A percentile compares a stretch with the other conserved stretches of the same genome.
Evolutionary conservation across 768 basidiomycete genomes (phyloP).

Genomic region (Lactarius tabidus): DNA sequence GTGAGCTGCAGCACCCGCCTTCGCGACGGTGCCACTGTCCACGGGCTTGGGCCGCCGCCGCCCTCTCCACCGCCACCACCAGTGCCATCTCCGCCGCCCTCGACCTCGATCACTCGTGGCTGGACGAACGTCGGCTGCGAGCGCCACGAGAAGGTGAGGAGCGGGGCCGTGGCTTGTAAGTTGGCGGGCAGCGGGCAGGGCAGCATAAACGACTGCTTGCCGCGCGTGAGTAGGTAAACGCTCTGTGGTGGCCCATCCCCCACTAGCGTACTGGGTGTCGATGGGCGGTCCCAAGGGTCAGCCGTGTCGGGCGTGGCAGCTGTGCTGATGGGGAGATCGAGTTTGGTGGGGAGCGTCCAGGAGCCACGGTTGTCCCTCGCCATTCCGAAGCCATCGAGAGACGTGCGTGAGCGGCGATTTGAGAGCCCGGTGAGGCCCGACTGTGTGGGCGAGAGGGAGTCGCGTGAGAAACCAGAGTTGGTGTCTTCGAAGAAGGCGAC

Average conservation of each 20-base stretch:
- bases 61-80: background rate
- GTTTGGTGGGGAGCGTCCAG: conserved; percentile 50
- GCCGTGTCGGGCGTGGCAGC: background rate
- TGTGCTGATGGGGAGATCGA: conserved; percentile 43
- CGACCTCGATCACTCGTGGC: conserved; percentile 42
- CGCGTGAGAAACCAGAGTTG: conserved; percentile 21
- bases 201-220: conserved; percentile 63
- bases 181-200: conserved; percentile 62
- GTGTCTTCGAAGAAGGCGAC: conserved; percentile 54
- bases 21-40: conserved; percentile 1
- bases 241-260: conserved; percentile 35
- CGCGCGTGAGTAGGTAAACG: conserved; percentile 65
- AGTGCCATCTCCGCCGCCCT: background rate
- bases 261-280: conserved; percentile 24
- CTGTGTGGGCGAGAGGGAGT: conserved; percentile 29
- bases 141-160: conserved; percentile 56
- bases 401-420: conserved; percentile 38
- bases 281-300: background rate
- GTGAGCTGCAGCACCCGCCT: conserved; percentile 59
- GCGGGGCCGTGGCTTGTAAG: conserved; percentile 44
- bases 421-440: conserved; percentile 26
- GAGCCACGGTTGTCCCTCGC: conserved; percentile 37
- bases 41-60: background rate
- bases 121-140: conserved; percentile 51
- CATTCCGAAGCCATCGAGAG: conserved; percentile 42